phyloP scores from a whole-genome alignment of 2,329 filamentous ascomycete species.

The Thielaviopsis euricoi region DNA sequence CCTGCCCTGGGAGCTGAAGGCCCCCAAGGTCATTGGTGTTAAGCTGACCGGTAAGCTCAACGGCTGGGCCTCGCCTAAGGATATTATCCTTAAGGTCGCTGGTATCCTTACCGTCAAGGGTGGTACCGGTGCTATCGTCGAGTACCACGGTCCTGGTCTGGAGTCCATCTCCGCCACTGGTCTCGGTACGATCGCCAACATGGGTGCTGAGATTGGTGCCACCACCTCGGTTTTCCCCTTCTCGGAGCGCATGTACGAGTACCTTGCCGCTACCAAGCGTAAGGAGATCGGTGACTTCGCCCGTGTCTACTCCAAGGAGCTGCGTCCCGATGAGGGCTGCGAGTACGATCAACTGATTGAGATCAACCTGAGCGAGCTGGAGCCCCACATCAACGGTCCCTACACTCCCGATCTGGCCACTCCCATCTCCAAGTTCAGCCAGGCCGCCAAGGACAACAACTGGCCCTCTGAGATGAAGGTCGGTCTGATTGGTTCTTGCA shows the following conservation, averaged over 20 bases:
- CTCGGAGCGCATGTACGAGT: constrained; percentile 96
- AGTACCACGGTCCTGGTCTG: constrained; percentile 57
- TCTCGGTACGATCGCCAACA: constrained; percentile 67
- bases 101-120: constrained; percentile 96
- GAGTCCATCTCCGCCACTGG: constrained; percentile 56
- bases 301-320: constrained; percentile 66
- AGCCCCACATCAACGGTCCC: constrained; percentile 96
- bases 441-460: constrained; percentile 81
- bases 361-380: constrained; percentile 85
- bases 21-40: constrained; percentile 91
- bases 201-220: constrained; percentile 61
- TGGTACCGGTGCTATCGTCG: constrained; percentile 80
- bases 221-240: constrained; percentile 95
- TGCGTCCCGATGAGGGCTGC: constrained; percentile 73
- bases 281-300: constrained; percentile 81
- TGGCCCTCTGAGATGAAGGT: constrained; percentile 97
- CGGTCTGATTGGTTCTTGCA: constrained; percentile 95
- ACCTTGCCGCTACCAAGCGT: constrained; percentile 82
- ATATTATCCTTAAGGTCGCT: constrained; percentile 94
- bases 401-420: constrained; percentile 98
- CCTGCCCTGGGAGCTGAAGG: constrained; percentile 95
- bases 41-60: constrained; percentile 78
- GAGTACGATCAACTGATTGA: constrained; percentile 95
- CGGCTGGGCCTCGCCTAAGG: constrained; percentile 90
- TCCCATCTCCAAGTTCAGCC: constrained; percentile 92